Base-by-base conservation (phyloP, 805 yeast genomes). In the Ogataea kodamae region DNA sequence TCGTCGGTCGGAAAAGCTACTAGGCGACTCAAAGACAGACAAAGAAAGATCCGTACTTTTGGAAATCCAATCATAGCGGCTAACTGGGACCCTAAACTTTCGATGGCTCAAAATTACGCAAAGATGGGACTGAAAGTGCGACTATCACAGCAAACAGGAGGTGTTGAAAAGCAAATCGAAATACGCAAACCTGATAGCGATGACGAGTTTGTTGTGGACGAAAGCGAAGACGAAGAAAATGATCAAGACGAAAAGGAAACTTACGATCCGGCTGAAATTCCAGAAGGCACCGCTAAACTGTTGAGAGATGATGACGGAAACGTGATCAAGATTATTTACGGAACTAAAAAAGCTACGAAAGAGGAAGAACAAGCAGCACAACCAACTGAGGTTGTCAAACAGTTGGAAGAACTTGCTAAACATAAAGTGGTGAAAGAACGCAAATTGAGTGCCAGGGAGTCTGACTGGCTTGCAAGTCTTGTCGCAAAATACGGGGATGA, bases 91-190 rank as follows among this genome's bases (percentile, higher is more conserved):
- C 73, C 78, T 39, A 72, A 74, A 9, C 67, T 81, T 37, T 89
- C 97, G 0, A 64, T 89, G 40, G 70, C 77, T 33, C 97, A 92
- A 56, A 92, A 92, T 59, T 90, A 92, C 62, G 79, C 80, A 49
- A 76, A 68, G 43, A 63, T 92, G 18, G 98, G 98, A 3, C 66
- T 92, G 33, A 67, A 76, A 22, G 69, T 83, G 8, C 76, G 77
- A 46, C 59, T 89, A 22, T 81, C 82, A 16, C 64, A 60, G 11
- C 67, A 76, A 1, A 77, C 95, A 1, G 97, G 97, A 40, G 97
- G 97, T 29, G 62, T 60, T n/a, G 95, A 86, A 52, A 72, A 72
- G 36, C 65, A 70, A 24, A 58, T 76, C n/a, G 55, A 62, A 52
- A 41, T 63, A 50, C 48, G 61, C 46, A 58, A 58, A 16, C 67